phyloP scores from a whole-genome alignment of 2,329 filamentous ascomycete species.

The Pezicula carpinea region DNA sequence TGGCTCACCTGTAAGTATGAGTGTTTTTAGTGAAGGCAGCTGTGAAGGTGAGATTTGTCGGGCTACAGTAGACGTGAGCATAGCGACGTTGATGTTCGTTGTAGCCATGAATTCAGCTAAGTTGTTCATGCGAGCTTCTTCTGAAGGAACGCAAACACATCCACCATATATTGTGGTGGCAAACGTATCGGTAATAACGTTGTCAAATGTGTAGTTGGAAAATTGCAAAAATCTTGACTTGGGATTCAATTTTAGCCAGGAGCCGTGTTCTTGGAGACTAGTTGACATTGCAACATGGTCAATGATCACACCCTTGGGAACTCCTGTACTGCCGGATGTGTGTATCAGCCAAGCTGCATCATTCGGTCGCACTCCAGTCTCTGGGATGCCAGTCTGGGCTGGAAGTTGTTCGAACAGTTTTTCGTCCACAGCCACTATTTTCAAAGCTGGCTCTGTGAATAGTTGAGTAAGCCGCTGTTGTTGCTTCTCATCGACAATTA shows the following conservation, averaged over 20 bases:
- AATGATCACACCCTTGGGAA: conserved; percentile 2
- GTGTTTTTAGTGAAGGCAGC: conserved; percentile 31
- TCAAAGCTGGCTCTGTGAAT: background rate
- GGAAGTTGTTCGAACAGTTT: conserved; percentile 2
- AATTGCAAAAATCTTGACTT: conserved; percentile 2
- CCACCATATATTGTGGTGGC: background rate
- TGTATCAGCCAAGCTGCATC: conserved; percentile 2
- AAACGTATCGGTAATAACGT: conserved; percentile 1
- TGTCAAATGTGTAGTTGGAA: conserved; percentile 1
- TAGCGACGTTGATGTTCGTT: background rate
- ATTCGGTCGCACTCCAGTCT: conserved; percentile 1
- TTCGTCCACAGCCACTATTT: background rate
- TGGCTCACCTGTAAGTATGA: conserved; percentile 25
- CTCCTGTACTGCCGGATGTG: conserved; percentile 1
- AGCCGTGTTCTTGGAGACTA: conserved; percentile 1
- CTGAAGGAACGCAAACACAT: conserved; percentile 2
- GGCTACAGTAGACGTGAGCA: conserved; percentile 4
- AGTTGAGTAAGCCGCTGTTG: background rate
- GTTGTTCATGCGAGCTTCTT: background rate
- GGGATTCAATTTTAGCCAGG: background rate
- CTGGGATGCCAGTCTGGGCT: background rate
- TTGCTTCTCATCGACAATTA: conserved; percentile 1
- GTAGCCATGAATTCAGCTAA: background rate
- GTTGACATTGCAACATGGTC: conserved; percentile 1
- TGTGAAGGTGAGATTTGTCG: conserved; percentile 8